Percentiles rank a stretch among this genome's conserved stretches.
Conservation (phyloP, 2,329 filamentous ascomycete genomes). For the Thelonectria olida region DNA sequence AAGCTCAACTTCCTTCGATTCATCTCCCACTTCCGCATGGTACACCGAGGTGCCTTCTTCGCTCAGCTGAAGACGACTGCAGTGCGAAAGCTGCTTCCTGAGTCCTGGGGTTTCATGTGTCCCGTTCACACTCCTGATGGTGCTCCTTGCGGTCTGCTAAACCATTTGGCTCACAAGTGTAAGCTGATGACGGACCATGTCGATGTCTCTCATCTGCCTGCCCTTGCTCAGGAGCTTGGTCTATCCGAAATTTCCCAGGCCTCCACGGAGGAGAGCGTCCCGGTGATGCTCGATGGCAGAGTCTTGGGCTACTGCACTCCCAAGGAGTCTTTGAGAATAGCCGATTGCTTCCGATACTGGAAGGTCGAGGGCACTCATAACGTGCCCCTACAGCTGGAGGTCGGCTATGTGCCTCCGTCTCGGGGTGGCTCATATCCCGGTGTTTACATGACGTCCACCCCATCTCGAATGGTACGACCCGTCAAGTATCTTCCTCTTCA, state of each 20-base stretch:
- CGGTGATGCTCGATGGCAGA: conserved; percentile 88
- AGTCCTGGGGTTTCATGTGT: conserved; percentile 98
- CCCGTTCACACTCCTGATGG: conserved; percentile 98
- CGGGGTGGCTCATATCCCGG: conserved; percentile 95
- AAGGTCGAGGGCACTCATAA: conserved; percentile 88
- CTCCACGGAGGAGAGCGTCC: conserved; percentile 82
- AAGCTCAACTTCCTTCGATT: conserved; percentile 99
- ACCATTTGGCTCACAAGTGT: conserved; percentile 96
- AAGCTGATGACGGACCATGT: conserved; percentile 80
- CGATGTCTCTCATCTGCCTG: conserved; percentile 79
- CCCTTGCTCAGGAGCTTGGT: conserved; percentile 81
- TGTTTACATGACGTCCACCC: conserved; percentile 89
- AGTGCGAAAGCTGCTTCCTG: conserved; percentile 91
- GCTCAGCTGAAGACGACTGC: conserved; percentile 97
- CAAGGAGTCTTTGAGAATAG: conserved; percentile 81
- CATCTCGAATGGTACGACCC: conserved; percentile 87
- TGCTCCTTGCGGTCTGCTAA: conserved; percentile 90
- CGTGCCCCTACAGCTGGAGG: conserved; percentile 85
- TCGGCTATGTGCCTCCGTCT: conserved; percentile 89
- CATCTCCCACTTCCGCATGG: conserved; percentile 99
- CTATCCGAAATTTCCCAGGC: conserved; percentile 80
- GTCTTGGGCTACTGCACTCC: conserved; percentile 92
- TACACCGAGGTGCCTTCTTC: conserved; percentile 98
- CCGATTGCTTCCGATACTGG: conserved; percentile 91
- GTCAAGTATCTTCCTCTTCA: conserved; percentile 91